phyloP scores from a whole-genome alignment of 306 rosid species.

The Trifolium dubium region DNA sequence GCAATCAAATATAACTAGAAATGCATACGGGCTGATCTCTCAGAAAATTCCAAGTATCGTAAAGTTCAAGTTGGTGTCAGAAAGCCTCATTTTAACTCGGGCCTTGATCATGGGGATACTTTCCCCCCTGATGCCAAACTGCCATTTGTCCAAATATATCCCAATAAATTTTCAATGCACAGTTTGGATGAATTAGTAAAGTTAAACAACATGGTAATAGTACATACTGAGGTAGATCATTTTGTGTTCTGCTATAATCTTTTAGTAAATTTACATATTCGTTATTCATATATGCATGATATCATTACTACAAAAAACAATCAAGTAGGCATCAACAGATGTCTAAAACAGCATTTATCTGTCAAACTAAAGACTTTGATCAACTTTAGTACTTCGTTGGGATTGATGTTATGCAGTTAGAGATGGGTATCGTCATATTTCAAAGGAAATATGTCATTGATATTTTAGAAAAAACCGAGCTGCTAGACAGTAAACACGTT shows the following conservation, averaged over 20 bases:
- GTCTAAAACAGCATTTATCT: neutral
- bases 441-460: too few relatives aligned
- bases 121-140: neutral
- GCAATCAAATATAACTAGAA: conserved; percentile 11
- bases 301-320: conserved; percentile 9
- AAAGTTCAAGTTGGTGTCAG: neutral
- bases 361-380: neutral
- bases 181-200: neutral
- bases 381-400: neutral
- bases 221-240: conserved; percentile 8
- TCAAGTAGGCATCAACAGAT: neutral
- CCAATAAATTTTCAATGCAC: neutral
- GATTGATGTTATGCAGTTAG: neutral
- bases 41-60: neutral
- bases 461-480: too few relatives aligned
- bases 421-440: neutral
- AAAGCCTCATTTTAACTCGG: neutral
- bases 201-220: conserved; percentile 1
- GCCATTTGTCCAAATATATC: neutral
- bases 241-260: neutral
- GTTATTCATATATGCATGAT: neutral
- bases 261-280: neutral
- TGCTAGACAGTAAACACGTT: too few relatives aligned
- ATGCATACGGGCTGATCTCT: conserved; percentile 2
- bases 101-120: conserved; percentile 1